Conservation (phyloP, 495 filamentous ascomycete species). For the Corynascus novoguineensis region DNA sequence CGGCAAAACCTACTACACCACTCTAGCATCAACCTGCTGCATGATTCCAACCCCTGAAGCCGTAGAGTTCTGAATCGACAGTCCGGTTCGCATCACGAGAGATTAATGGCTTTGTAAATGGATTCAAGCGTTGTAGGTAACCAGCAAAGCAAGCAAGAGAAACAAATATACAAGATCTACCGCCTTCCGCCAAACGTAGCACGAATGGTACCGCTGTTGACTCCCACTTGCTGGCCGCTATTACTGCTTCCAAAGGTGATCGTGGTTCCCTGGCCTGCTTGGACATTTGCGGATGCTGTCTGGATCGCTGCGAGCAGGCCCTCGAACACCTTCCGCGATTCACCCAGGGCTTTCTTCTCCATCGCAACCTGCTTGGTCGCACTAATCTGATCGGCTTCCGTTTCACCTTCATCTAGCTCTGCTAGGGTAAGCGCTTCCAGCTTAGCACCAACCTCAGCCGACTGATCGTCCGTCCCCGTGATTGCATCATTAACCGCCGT, state of each 20-base stretch:
- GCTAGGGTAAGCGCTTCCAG: background rate
- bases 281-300: background rate
- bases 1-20: no score
- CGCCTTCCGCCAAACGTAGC: background rate
- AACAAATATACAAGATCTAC: background rate
- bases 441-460: background rate
- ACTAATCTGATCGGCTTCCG: background rate
- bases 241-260: background rate
- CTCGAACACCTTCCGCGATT: background rate
- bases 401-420: background rate
- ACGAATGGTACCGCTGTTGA: background rate
- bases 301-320: background rate
- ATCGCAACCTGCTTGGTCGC: background rate
- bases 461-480: background rate
- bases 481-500: background rate
- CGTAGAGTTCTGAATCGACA: no score
- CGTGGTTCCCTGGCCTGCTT: background rate
- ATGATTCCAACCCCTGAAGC: no score
- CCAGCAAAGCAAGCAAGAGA: no score
- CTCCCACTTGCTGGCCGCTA: background rate
- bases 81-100: no score
- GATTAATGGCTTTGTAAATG: no score
- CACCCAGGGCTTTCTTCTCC: background rate
- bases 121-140: no score
- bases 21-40: no score